Conservation (phyloP, 805 yeast species). For the Vanderwaltozyma verrucispora region DNA sequence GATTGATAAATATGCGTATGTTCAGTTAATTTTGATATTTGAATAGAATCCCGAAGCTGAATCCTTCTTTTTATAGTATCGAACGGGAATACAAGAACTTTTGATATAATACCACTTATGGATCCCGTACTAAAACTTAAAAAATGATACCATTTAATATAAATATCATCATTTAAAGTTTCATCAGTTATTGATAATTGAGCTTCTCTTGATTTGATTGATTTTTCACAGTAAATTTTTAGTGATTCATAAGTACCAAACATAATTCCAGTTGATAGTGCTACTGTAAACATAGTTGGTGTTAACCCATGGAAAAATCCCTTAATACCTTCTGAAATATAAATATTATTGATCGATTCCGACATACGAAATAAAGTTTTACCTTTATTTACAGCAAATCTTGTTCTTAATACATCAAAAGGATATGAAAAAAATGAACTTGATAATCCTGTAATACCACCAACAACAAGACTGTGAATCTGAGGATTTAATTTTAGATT, state of each 20-base stretch:
- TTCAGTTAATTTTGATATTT: slow-evolving; percentile 10
- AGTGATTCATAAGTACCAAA: slow-evolving; percentile 54
- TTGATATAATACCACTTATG: slow-evolving; percentile 66
- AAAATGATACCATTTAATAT: slow-evolving; percentile 1
- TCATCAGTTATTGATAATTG: neutral
- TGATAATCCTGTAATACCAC: slow-evolving; percentile 64
- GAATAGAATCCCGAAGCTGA: slow-evolving; percentile 36
- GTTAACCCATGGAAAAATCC: slow-evolving; percentile 43
- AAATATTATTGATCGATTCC: slow-evolving; percentile 27
- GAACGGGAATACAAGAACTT: slow-evolving; percentile 69
- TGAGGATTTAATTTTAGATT: slow-evolving; percentile 14
- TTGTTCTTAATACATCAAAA: slow-evolving; percentile 77
- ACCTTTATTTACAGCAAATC: slow-evolving; percentile 59
- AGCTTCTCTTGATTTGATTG: too few species aligned
- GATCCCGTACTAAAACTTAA: slow-evolving; percentile 56
- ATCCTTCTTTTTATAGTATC: slow-evolving; percentile 73
- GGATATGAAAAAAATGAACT: slow-evolving; percentile 79
- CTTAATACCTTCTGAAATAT: slow-evolving; percentile 31
- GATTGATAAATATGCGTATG: slow-evolving; percentile 8
- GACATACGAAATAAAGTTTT: slow-evolving; percentile 10
- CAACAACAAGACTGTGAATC: slow-evolving; percentile 42
- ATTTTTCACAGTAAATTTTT: slow-evolving; percentile 29
- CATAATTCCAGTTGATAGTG: slow-evolving; percentile 63
- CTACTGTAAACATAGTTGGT: slow-evolving; percentile 48
- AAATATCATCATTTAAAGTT: neutral